Conservation (phyloP, 2,329 filamentous ascomycete genomes). For the Beauveria australis region DNA sequence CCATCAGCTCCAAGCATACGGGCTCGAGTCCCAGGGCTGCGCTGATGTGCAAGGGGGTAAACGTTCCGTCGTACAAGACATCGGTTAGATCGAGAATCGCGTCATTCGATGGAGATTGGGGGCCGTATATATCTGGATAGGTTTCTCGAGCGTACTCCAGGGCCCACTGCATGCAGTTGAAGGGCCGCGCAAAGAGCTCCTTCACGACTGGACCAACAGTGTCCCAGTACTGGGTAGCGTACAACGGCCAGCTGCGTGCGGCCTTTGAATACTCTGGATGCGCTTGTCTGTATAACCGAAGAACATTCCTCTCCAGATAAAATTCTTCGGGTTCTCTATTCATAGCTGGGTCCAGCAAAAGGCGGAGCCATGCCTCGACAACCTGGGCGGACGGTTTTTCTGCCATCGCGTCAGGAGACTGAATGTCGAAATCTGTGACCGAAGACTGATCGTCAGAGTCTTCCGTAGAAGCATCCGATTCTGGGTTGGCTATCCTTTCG, state of each 20-base stretch:
- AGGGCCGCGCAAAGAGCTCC: constrained; percentile 22
- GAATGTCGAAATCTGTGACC: neutral
- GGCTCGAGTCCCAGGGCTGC: constrained; percentile 24
- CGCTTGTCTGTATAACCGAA: constrained; percentile 17
- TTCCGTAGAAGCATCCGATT: neutral
- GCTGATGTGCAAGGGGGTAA: constrained; percentile 27
- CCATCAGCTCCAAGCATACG: constrained; percentile 15
- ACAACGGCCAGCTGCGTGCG: constrained; percentile 20
- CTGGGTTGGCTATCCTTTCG: neutral
- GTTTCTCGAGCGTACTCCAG: constrained; percentile 25
- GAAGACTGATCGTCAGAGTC: neutral
- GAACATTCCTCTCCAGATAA: constrained; percentile 17
- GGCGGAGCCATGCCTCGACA: constrained; percentile 7
- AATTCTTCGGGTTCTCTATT: constrained; percentile 22
- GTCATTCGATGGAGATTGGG: constrained; percentile 16
- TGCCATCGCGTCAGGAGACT: neutral
- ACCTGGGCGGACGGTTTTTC: neutral
- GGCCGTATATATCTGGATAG: constrained; percentile 20
- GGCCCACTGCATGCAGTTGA: constrained; percentile 28
- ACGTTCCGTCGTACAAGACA: constrained; percentile 19
- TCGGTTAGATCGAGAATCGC: constrained; percentile 23
- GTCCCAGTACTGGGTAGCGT: constrained; percentile 22
- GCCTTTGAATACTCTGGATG: constrained; percentile 21
- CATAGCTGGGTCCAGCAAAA: constrained; percentile 5
- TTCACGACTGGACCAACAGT: constrained; percentile 19